phyloP scores from a whole-genome alignment of 2,329 filamentous ascomycete genomes.

The Capronia americana region DNA sequence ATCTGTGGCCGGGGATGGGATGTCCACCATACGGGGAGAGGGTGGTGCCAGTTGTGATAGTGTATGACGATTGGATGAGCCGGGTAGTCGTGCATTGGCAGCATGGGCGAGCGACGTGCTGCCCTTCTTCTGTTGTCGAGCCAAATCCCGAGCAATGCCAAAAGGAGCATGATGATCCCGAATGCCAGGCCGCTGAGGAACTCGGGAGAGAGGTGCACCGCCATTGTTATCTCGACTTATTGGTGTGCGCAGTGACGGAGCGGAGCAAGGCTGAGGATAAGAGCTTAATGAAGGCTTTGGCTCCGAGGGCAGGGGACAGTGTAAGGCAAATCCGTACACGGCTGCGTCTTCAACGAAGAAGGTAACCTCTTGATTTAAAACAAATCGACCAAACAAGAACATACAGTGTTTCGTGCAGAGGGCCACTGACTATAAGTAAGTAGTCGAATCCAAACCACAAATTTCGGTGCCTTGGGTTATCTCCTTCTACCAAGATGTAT shows the following conservation, averaged over 20 bases:
- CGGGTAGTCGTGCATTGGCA: neutral
- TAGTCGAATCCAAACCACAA: no score
- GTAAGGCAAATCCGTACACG: neutral
- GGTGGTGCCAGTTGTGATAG: slow-evolving; percentile 1
- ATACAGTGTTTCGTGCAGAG: no score
- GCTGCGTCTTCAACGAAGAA: no score
- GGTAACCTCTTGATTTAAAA: no score
- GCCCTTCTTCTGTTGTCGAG: neutral
- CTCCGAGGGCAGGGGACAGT: neutral
- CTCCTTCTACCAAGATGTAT: no score
- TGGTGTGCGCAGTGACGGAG: no score
- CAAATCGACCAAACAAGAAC: no score
- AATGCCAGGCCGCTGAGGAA: neutral
- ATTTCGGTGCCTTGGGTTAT: no score
- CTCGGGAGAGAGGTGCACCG: neutral
- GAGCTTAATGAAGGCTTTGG: neutral
- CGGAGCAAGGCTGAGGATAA: slow-evolving; percentile 7
- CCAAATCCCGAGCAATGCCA: neutral
- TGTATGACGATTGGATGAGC: neutral
- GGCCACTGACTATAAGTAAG: no score
- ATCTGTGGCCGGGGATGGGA: neutral
- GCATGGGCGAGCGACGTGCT: neutral
- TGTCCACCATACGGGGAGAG: neutral
- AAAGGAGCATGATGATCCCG: neutral
- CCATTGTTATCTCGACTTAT: no score